phyloP scores from a whole-genome alignment of 2,329 filamentous ascomycete species.

The Aureobasidium namibiae region DNA sequence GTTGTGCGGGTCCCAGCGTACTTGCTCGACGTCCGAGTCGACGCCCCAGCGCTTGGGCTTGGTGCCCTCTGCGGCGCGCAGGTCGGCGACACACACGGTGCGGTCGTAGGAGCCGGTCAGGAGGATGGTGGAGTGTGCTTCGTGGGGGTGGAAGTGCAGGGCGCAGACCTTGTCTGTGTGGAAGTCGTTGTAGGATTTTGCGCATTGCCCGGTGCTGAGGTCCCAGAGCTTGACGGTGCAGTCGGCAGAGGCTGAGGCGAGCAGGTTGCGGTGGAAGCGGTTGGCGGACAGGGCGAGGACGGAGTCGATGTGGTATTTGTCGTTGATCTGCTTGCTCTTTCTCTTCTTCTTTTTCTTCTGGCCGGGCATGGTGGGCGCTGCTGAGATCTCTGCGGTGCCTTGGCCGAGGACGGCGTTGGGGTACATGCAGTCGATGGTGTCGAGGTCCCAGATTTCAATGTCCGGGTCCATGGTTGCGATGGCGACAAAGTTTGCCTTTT shows the following conservation, averaged over 20 bases:
- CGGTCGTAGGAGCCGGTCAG: conserved; percentile 92
- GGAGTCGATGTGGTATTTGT: conserved; percentile 88
- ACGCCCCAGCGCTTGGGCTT: conserved; percentile 82
- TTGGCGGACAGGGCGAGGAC: conserved; percentile 88
- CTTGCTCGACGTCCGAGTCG: conserved; percentile 87
- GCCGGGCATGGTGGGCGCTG: conserved; percentile 27
- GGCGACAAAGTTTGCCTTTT: conserved; percentile 80
- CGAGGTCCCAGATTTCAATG: conserved; percentile 97
- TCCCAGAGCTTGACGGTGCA: conserved; percentile 98
- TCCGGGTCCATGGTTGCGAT: conserved; percentile 97
- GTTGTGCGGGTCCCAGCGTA: conserved; percentile 90
- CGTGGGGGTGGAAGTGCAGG: conserved; percentile 90
- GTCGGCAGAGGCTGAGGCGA: conserved; percentile 92
- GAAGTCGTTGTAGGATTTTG: conserved; percentile 80
- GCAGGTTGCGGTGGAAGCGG: conserved; percentile 83
- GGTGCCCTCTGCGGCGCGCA: conserved; percentile 77
- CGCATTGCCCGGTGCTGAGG: conserved; percentile 81
- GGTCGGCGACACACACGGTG: conserved; percentile 88
- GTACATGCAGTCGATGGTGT: conserved; percentile 95
- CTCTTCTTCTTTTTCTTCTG: conserved; percentile 84
- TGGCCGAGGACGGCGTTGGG: conserved; percentile 92
- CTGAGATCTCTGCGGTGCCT: conserved; percentile 38
- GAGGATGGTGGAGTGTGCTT: conserved; percentile 75
- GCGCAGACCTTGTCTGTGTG: conserved; percentile 98
- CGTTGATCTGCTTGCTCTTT: conserved; percentile 81